Evolutionary conservation across 2,329 filamentous ascomycete species (phyloP).

Genomic region (Fusarium nelsonii): DNA sequence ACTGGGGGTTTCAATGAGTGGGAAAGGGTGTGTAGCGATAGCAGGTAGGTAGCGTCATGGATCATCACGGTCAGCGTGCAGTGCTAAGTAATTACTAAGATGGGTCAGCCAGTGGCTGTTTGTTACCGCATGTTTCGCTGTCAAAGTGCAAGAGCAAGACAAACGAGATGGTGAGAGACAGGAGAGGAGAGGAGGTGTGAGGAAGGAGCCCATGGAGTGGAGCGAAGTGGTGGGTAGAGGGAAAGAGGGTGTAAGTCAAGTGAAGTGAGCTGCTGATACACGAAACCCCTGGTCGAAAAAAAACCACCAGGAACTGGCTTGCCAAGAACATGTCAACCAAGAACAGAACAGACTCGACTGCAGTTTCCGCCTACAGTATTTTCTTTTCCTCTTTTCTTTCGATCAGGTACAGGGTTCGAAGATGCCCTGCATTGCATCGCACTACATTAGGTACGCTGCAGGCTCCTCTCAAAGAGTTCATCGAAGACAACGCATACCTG

Average conservation of each 20-base stretch:
- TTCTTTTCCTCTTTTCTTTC: neutral
- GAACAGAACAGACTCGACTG: conserved; percentile 14
- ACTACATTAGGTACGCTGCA: neutral
- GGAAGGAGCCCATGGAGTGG: conserved; percentile 12
- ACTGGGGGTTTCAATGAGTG: conserved; percentile 41
- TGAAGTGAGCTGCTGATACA: conserved; percentile 34
- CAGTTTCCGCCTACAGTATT: conserved; percentile 1
- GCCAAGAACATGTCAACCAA: conserved; percentile 13
- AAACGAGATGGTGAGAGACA: conserved; percentile 34
- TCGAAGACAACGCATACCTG: conserved; percentile 9
- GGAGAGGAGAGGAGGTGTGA: conserved; percentile 31
- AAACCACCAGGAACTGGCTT: conserved; percentile 9
- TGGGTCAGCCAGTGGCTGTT: neutral
- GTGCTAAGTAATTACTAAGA: conserved; percentile 21
- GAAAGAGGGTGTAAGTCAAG: conserved; percentile 12
- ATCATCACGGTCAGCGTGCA: conserved; percentile 39
- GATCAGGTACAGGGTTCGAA: conserved; percentile 25
- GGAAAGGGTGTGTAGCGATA: conserved; percentile 33
- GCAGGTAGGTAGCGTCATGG: conserved; percentile 7
- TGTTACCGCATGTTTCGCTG: conserved; percentile 4
- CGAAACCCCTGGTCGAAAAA: conserved; percentile 31
- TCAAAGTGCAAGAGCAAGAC: conserved; percentile 13
- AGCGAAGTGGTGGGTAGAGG: conserved; percentile 12
- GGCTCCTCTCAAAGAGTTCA: conserved; percentile 13
- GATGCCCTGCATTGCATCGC: conserved; percentile 28